A percentile compares a stretch with the other conserved stretches of the same genome.
phyloP scores from a whole-genome alignment of 257 asterid genomes.

The Sherardia arvensis region DNA sequence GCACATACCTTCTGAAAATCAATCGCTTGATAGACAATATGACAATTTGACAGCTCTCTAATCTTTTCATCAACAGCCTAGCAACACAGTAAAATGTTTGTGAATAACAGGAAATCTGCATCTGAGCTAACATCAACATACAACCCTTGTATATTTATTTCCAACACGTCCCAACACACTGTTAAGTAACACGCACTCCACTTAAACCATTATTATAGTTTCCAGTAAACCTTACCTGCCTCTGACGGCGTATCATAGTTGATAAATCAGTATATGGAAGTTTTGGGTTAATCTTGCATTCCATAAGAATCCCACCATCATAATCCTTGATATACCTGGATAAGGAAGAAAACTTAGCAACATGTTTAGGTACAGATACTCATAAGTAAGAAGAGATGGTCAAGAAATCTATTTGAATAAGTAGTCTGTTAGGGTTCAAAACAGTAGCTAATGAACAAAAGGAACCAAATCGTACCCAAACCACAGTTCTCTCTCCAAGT shows the following conservation, averaged over 20 bases:
- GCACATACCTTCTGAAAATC: slow-evolving; percentile 90
- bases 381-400: neutral
- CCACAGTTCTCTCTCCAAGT: slow-evolving; percentile 93
- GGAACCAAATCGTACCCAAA: slow-evolving; percentile 58
- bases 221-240: slow-evolving; percentile 45
- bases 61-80: slow-evolving; percentile 98
- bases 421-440: neutral
- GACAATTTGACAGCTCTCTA: slow-evolving; percentile 92
- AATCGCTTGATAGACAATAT: slow-evolving; percentile 81
- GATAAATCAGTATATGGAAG: slow-evolving; percentile 96
- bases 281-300: slow-evolving; percentile 93
- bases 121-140: neutral
- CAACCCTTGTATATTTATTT: neutral
- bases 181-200: neutral
- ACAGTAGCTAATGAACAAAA: neutral
- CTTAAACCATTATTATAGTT: neutral
- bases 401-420: neutral
- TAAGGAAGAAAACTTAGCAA: slow-evolving; percentile 11
- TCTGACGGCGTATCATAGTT: slow-evolving; percentile 93
- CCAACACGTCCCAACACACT: neutral
- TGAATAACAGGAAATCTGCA: slow-evolving; percentile 1
- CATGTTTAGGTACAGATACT: slow-evolving; percentile 6
- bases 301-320: slow-evolving; percentile 98
- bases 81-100: slow-evolving; percentile 13
- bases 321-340: slow-evolving; percentile 88